Evolutionary conservation across 1,284 basidiomycete species (phyloP).

Genomic region (Moniliophthora roreri): DNA sequence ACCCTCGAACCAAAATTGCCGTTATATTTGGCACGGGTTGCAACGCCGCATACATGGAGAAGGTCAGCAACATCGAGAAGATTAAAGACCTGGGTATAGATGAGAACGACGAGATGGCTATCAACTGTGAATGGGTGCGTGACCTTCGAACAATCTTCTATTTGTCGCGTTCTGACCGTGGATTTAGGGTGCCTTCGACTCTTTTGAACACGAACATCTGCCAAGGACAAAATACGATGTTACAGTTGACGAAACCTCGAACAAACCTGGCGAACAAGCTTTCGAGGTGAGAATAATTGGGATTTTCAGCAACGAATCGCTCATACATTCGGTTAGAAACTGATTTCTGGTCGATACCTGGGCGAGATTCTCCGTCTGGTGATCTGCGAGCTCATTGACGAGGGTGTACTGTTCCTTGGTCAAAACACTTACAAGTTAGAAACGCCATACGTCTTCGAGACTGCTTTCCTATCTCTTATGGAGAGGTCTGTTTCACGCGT

Average conservation of each 20-base stretch:
- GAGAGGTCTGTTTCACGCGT: constrained; percentile 60
- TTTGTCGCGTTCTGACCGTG: background rate
- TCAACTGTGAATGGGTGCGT: constrained; percentile 94
- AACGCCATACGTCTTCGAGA: constrained; percentile 90
- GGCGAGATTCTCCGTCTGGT: constrained; percentile 95
- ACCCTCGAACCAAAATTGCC: constrained; percentile 87
- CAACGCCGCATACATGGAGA: constrained; percentile 98
- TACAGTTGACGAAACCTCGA: constrained; percentile 90
- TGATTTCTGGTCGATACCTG: constrained; percentile 96
- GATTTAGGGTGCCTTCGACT: constrained; percentile 92
- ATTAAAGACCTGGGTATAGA: constrained; percentile 77
- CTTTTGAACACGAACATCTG: constrained; percentile 91
- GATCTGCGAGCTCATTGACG: constrained; percentile 94
- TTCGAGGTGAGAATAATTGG: constrained; percentile 61
- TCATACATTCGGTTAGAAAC: too few relatives aligned
- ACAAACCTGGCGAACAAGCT: constrained; percentile 95
- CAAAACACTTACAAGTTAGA: constrained; percentile 99
- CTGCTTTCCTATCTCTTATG: constrained; percentile 95
- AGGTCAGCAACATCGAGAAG: constrained; percentile 76
- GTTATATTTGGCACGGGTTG: constrained; percentile 98
- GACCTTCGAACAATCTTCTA: background rate
- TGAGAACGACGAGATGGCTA: constrained; percentile 79
- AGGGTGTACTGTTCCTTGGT: constrained; percentile 95
- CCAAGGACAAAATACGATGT: constrained; percentile 94
- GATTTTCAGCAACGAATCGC: too few relatives aligned